Percentiles rank a stretch among this genome's conserved stretches.
Evolutionary conservation across 2,329 filamentous ascomycete genomes (phyloP).

Genomic region (Aspergillus sp.): DNA sequence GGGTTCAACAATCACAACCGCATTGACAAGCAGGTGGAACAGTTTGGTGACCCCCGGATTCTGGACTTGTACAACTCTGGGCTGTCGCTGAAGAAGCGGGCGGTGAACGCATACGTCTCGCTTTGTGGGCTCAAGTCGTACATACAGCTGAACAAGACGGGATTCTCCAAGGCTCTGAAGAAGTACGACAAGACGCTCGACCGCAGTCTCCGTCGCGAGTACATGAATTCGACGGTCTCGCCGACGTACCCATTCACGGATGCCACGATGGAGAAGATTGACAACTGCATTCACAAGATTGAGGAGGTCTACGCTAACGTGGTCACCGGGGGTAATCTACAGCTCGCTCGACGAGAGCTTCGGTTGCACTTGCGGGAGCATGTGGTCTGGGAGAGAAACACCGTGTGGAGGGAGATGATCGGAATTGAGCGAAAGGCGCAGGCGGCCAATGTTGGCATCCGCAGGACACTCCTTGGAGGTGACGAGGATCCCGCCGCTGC

Average conservation of each 20-base stretch:
- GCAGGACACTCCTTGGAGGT: constrained; percentile 74
- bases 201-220: constrained; percentile 72
- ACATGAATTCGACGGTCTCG: constrained; percentile 72
- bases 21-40: constrained; percentile 59
- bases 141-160: constrained; percentile 92
- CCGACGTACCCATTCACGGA: constrained; percentile 78
- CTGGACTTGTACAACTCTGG: constrained; percentile 67
- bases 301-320: constrained; percentile 79
- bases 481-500: constrained; percentile 67
- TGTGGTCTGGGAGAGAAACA: constrained; percentile 98
- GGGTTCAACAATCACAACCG: constrained; percentile 20
- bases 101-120: constrained; percentile 83
- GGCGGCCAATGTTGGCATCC: constrained; percentile 81
- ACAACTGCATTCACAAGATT: constrained; percentile 70
- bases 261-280: constrained; percentile 67
- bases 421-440: constrained; percentile 94
- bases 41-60: constrained; percentile 71
- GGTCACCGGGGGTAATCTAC: constrained; percentile 76
- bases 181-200: constrained; percentile 98
- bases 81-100: constrained; percentile 89
- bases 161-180: constrained; percentile 93
- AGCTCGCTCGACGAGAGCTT: constrained; percentile 77
- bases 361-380: constrained; percentile 90
- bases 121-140: constrained; percentile 95
- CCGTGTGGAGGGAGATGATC: constrained; percentile 98